These are phyloP conservation scores for Tetrahymena borealis DNA, from an alignment of 73 alveolate species.

Conservation along the genomic window DNA sequence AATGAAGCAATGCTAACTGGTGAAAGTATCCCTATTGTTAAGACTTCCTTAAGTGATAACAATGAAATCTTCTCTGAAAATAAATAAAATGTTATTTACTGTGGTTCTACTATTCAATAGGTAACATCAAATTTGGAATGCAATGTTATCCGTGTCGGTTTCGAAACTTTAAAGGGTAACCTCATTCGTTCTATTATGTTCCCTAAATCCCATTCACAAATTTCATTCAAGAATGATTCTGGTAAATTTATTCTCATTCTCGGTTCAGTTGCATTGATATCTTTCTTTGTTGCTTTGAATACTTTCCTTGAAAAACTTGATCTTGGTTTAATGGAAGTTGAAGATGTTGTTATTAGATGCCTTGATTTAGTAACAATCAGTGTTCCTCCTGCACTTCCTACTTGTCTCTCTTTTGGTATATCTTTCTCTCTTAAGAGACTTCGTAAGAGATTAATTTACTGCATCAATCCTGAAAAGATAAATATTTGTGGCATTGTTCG, in stretches of 20 bases:
- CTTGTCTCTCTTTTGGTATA: slow-evolving; percentile 67
- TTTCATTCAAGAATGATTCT: slow-evolving; percentile 54
- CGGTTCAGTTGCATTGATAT: not conserved
- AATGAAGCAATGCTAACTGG: slow-evolving; percentile 96
- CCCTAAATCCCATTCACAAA: slow-evolving; percentile 53
- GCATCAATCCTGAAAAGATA: slow-evolving; percentile 81
- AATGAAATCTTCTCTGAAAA: slow-evolving; percentile 40
- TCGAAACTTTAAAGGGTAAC: slow-evolving; percentile 62
- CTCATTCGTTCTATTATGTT: slow-evolving; percentile 58
- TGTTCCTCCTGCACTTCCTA: slow-evolving; percentile 83
- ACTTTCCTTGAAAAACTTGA: not conserved
- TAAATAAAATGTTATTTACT: not conserved
- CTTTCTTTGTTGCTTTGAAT: not conserved
- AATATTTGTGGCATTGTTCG: slow-evolving; percentile 83
- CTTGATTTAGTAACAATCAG: slow-evolving; percentile 61
- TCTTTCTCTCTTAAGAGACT: slow-evolving; percentile 60
- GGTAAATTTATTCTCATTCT: slow-evolving; percentile 25
- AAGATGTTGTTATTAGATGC: slow-evolving; percentile 19
- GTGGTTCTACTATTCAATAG: not conserved
- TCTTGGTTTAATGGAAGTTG: not conserved
- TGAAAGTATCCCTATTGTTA: slow-evolving; percentile 80
- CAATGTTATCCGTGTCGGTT: slow-evolving; percentile 54
- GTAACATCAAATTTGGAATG: slow-evolving; percentile 18
- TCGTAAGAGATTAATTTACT: slow-evolving; percentile 51
- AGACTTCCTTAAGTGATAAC: slow-evolving; percentile 47